These are phyloP conservation scores for Lentinula boryana DNA, from an alignment of 768 basidiomycete genomes.

Conservation along the genomic window DNA sequence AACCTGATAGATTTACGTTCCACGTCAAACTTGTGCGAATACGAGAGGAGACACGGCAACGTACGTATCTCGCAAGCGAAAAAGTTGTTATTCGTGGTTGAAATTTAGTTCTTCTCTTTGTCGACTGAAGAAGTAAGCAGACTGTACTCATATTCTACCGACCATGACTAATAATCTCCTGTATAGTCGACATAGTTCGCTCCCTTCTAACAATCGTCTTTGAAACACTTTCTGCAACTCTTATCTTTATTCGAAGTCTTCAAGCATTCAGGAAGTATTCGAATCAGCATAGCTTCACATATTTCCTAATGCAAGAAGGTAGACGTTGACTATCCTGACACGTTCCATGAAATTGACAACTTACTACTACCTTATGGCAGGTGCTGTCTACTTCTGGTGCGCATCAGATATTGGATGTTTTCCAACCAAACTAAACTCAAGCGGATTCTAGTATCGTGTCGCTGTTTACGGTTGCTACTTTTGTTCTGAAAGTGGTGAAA, in stretches of 20 bases:
- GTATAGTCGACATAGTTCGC: conserved; percentile 5
- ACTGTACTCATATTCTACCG: background rate
- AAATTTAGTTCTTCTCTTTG: background rate
- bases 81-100: background rate
- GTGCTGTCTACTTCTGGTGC: background rate
- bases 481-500: conserved; percentile 1
- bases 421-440: background rate
- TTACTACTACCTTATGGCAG: too few species aligned
- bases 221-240: conserved; percentile 10
- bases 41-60: conserved; percentile 9
- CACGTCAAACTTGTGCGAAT: conserved; percentile 9
- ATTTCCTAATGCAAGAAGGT: conserved; percentile 6
- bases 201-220: conserved; percentile 14
- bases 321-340: background rate
- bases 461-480: background rate
- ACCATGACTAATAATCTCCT: background rate
- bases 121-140: background rate
- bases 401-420: background rate
- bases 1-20: conserved; percentile 12
- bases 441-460: background rate
- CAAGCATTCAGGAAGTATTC: conserved; percentile 9
- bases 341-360: background rate
- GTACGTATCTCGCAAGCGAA: conserved; percentile 1
- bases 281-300: background rate
- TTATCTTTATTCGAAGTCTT: conserved; percentile 12